phyloP scores from a whole-genome alignment of 2,329 filamentous ascomycete species.

The Hortaea werneckii region DNA sequence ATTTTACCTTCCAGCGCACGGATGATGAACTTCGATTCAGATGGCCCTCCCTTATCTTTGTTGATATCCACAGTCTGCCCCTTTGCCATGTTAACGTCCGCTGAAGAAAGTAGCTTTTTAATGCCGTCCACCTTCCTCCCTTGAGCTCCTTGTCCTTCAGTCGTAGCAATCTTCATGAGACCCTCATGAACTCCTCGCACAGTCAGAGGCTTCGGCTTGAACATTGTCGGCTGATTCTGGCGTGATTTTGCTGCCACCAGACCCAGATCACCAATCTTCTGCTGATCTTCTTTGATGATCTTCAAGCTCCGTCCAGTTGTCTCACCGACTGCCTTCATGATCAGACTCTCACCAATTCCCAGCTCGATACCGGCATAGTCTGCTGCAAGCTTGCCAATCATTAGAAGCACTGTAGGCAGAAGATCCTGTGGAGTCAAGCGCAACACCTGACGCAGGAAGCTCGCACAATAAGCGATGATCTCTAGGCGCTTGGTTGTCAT shows the following conservation, averaged over 20 bases:
- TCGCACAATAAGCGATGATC: constrained; percentile 79
- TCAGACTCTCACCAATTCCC: constrained; percentile 94
- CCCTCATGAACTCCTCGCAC: constrained; percentile 79
- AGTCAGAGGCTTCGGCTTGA: constrained; percentile 87
- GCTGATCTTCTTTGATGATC: constrained; percentile 90
- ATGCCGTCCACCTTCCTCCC: constrained; percentile 85
- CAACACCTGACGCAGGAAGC: constrained; percentile 89
- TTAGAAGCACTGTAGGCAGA: constrained; percentile 77
- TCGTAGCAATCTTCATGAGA: constrained; percentile 77
- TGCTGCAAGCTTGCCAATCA: constrained; percentile 96
- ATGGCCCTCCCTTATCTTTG: constrained; percentile 85
- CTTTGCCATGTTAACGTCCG: constrained; percentile 65
- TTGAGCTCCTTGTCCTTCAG: constrained; percentile 78
- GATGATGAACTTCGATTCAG: constrained; percentile 89
- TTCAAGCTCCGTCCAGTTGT: constrained; percentile 77
- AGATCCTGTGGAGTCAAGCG: constrained; percentile 81
- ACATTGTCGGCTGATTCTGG: constrained; percentile 94
- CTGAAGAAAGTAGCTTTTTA: constrained; percentile 89
- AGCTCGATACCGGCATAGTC: constrained; percentile 95
- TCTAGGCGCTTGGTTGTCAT: constrained; percentile 85
- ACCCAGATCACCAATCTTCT: constrained; percentile 90
- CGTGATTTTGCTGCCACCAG: constrained; percentile 92
- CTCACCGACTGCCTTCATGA: constrained; percentile 98
- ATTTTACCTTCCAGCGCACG: constrained; percentile 92
- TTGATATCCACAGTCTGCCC: constrained; percentile 64